Evolutionary conservation across 306 rosid genomes (phyloP).

Genomic region (Begonia peltatifolia): DNA sequence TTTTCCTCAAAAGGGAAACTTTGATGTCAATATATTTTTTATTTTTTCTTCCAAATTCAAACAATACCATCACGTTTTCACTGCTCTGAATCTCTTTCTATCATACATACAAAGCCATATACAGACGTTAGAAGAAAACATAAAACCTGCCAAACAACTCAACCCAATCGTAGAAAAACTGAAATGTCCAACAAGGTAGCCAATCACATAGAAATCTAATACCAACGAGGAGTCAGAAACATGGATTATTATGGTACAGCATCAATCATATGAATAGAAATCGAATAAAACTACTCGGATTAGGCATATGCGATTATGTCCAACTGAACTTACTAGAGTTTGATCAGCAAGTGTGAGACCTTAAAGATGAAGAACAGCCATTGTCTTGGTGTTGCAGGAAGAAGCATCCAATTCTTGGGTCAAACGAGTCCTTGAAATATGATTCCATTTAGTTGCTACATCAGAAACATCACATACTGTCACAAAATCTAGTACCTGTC

Average conservation of each 20-base stretch:
- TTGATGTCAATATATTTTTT: no score
- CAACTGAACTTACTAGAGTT: no score
- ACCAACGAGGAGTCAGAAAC: background rate
- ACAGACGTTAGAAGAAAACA: no score
- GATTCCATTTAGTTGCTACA: conserved; percentile 54
- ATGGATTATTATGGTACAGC: background rate
- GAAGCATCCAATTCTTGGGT: conserved; percentile 88
- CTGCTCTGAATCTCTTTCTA: no score
- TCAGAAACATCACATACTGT: conserved; percentile 71
- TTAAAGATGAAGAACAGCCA: conserved; percentile 76
- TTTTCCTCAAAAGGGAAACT: no score
- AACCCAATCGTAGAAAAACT: background rate
- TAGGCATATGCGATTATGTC: no score
- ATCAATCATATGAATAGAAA: background rate
- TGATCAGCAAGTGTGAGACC: background rate
- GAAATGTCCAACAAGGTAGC: no score
- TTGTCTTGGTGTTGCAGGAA: conserved; percentile 73
- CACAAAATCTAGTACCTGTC: conserved; percentile 86
- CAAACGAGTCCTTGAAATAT: conserved; percentile 69
- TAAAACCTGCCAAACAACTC: no score
- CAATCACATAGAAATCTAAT: background rate
- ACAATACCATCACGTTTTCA: no score
- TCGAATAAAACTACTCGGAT: background rate
- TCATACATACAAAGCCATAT: no score
- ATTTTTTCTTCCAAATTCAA: no score